Evolutionary conservation across 2,329 filamentous ascomycete species (phyloP).

Genomic region (Alternaria novae-zelandiae): DNA sequence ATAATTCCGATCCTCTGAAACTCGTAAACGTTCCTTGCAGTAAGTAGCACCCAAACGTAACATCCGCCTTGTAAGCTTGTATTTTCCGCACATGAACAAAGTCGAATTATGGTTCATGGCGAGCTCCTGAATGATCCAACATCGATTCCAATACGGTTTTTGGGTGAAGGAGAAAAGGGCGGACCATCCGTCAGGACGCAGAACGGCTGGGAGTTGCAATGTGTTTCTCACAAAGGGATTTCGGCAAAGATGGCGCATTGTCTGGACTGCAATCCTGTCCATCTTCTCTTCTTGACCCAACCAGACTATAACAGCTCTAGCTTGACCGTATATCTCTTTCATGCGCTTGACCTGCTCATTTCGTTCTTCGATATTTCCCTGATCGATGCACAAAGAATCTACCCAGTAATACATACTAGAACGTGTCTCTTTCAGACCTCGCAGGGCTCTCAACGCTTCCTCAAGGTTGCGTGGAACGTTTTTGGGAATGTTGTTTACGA

Average conservation of each 20-base stretch:
- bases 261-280: not conserved
- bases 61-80: too few relatives aligned
- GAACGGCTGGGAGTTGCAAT: too few relatives aligned
- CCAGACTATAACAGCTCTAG: not conserved
- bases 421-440: not conserved
- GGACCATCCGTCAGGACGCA: not conserved
- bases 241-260: too few relatives aligned
- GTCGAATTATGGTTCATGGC: not conserved
- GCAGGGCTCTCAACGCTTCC: not conserved
- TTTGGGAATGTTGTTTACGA: fast-evolving
- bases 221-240: too few relatives aligned
- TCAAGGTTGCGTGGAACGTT: not conserved
- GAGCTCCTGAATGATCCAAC: not conserved
- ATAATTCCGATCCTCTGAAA: too few relatives aligned
- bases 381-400: not conserved
- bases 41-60: too few relatives aligned
- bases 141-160: not conserved
- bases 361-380: not conserved
- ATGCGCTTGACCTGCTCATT: not conserved
- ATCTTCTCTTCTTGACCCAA: not conserved
- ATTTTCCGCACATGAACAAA: not conserved
- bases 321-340: not conserved
- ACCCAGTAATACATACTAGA: not conserved
- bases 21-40: too few relatives aligned
- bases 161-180: not conserved